Evolutionary conservation across 208 protist species (phyloP), one percentile per base, ranked within the genome.

Genomic region (Acanthamoeba comandoni): DNA sequence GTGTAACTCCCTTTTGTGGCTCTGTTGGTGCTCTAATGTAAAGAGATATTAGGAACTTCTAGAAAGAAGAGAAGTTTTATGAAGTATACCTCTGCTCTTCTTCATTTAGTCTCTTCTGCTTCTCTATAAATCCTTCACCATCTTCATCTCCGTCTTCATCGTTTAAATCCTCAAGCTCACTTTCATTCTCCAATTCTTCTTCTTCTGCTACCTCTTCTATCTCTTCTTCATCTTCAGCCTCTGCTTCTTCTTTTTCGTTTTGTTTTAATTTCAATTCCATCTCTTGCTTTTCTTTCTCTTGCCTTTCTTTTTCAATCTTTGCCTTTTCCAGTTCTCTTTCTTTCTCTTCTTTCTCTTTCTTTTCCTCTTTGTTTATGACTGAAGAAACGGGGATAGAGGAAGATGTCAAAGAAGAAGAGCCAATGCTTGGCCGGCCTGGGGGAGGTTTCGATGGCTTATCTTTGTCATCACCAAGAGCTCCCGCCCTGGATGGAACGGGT

Each of bases 281-380:
- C 58, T 22, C 22, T 65, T 65, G 58, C 5, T 43, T 43, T 43
- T 43, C 35, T 43, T 65, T 26, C 58, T 65, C 58, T 65, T 65
- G n/a, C 58, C 24, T 65, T 29, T 65, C 58, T 65, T 65, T 65
- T 65, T 8, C 4, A 65, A 65, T 65, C 58, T 65, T 65, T 26
- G 24, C n/a, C 58, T 65, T 65, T 4, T 65, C 58, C 35, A 43
- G 35, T 43, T 43, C 35, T 43, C 58, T 65, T 65, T 65, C n/a
- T 4, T 65, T 65, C 58, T 65, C 58, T 65, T 65, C 24, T 65
- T 26, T 65, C 58, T 65, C n/a, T 65, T 29, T 65, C 2, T 65
- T 29, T 65, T 26, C 4, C 58, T 65, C n/a, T 65, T 29, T 65
- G n/a, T 65, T 29, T 29, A 29, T 26, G 58, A 22, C 58, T 8